Conservation (phyloP, 176 grass and related monocot species). For the Cenchrus americanus region DNA sequence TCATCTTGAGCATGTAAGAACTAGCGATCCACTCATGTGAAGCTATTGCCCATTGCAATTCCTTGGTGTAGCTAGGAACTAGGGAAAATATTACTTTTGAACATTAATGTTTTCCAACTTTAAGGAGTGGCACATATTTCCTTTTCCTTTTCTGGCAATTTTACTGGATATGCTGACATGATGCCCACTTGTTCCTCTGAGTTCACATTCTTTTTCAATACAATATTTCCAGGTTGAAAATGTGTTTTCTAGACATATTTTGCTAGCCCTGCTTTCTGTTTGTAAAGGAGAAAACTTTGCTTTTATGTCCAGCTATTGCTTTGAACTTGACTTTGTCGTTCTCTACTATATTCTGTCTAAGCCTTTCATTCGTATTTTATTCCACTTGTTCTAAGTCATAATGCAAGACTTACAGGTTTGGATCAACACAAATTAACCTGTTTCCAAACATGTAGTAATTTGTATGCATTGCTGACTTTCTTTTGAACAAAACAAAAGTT, state of each 20-base stretch:
- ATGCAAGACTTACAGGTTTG: no score
- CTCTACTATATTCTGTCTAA: not conserved
- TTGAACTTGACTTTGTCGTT: not conserved
- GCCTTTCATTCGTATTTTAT: constrained; percentile 16
- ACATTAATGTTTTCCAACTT: not conserved
- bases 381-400: not conserved
- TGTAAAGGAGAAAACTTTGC: not conserved
- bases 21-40: not conserved
- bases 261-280: not conserved
- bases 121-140: not conserved
- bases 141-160: not conserved
- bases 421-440: no score
- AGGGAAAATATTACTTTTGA: not conserved
- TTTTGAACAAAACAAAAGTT: no score
- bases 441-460: no score
- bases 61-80: not conserved
- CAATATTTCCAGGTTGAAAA: constrained; percentile 11
- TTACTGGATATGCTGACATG: not conserved
- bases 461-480: no score
- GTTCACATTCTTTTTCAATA: not conserved
- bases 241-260: not conserved
- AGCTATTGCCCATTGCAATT: not conserved
- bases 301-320: constrained; percentile 11
- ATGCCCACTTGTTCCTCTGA: not conserved
- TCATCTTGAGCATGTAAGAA: constrained; percentile 22